Evolutionary conservation across 352 stramenopile genomes (phyloP), one percentile per base, ranked within the genome.

Genomic region (Peronospora farinosa): DNA sequence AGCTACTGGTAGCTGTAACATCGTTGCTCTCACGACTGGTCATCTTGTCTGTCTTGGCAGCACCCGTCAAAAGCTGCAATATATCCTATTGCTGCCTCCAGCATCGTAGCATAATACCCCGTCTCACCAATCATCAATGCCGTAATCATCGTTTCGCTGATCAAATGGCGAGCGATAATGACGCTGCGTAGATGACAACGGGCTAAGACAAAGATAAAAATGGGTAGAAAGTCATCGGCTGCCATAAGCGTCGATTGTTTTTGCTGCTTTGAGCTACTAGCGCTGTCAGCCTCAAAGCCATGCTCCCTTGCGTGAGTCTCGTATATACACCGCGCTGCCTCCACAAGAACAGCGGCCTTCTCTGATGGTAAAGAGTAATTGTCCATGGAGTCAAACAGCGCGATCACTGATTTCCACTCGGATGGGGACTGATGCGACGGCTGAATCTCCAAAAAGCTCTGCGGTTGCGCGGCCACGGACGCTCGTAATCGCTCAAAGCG

Each of bases 71-170:
- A 78, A 0, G 75, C 72, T 6, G 74, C 68, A 38, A 89, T 80
- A 36, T 84, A 89, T 17, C 75, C 74, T 27, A 90, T 71, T 0
- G 76, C 74, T 0, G 79, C 76, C 51, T 90, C 79, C 31, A 88
- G 60, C 74, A 88, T 90, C 1, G 79, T 90, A 11, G 77, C 68
- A 55, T 90, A 90, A 51, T 90, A 90, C 10, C 79, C 79, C 8
- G 74, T 87, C 59, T 90, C 79, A 1, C 79, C 79, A 42, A 90
- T 78, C 76, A 86, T 83, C 12, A 87, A 49, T 9, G 60, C 67
- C 25, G 76, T 75, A 30, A 84, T 79, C 79, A 87, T 90, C 8
- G 75, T 87, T 47, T 90, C 76, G 47, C 75, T 87, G 49, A 90
- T 72, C 19, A 90, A 49, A 54, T 84, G 74, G 5, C 74, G 66